These are phyloP conservation scores for Moringa oleifera DNA, from an alignment of 345 rosid species.

Conservation along the genomic window DNA sequence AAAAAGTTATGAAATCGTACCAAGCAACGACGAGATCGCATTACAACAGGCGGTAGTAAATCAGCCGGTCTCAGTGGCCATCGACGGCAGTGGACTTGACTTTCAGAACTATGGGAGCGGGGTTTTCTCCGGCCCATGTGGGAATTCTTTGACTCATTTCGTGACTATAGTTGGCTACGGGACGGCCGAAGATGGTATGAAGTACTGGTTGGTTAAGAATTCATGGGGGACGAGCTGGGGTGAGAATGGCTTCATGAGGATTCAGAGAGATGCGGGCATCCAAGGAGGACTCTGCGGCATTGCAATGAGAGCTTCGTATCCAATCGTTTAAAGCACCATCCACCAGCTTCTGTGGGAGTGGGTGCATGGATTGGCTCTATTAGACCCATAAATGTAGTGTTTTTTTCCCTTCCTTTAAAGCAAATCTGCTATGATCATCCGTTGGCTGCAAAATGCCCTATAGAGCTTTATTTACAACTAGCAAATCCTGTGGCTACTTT, in stretches of 20 bases:
- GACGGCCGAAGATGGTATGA: conserved; percentile 24
- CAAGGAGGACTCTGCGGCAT: conserved; percentile 51
- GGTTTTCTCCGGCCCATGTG: conserved; percentile 37
- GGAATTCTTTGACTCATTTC: conserved; percentile 32
- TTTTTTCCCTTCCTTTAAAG: no score
- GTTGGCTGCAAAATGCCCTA: no score
- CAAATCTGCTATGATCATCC: no score
- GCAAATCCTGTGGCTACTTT: no score
- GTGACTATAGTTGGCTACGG: conserved; percentile 56
- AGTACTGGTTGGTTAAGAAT: conserved; percentile 59
- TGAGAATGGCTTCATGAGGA: conserved; percentile 49
- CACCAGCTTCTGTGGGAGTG: no score
- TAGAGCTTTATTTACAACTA: no score
- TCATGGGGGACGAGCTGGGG: conserved; percentile 64
- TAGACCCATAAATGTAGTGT: no score
- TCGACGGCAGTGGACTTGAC: conserved; percentile 21
- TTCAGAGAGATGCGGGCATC: conserved; percentile 33
- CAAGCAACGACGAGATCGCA: conserved; percentile 40
- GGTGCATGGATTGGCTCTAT: no score
- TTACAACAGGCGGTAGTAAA: conserved; percentile 39
- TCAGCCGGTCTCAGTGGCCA: conserved; percentile 49
- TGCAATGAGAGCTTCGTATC: conserved; percentile 37
- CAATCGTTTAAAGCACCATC: conserved; percentile 24
- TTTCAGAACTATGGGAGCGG: conserved; percentile 40
- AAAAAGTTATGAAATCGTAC: conserved; percentile 38